These are phyloP conservation scores for Adansonia madagascariensis DNA, from an alignment of 441 rosid species.

Conservation along the genomic window DNA sequence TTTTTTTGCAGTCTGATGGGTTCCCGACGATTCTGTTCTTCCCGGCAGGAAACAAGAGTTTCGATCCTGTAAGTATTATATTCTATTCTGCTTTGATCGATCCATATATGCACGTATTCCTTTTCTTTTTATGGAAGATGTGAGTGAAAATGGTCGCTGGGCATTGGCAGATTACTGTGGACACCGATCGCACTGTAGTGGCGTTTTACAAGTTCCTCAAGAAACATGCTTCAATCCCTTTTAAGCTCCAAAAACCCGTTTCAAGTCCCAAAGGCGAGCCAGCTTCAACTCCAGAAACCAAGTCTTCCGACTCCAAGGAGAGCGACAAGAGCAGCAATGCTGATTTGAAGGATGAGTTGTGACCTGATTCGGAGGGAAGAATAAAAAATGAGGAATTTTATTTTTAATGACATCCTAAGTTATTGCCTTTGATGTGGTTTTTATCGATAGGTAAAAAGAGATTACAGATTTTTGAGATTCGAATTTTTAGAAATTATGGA, in stretches of 20 bases:
- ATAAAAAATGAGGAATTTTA: no score
- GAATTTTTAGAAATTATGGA: neutral
- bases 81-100: conserved; percentile 12
- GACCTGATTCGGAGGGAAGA: conserved; percentile 33
- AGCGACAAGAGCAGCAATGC: conserved; percentile 37
- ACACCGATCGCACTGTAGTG: conserved; percentile 88
- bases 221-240: conserved; percentile 93
- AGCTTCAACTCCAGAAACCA: conserved; percentile 27
- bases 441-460: conserved; percentile 18
- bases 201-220: conserved; percentile 88
- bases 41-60: conserved; percentile 98
- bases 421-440: conserved; percentile 19
- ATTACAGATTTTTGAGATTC: conserved; percentile 12
- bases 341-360: conserved; percentile 79
- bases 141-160: conserved; percentile 11
- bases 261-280: conserved; percentile 45
- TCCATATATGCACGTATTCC: neutral
- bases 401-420: conserved; percentile 11
- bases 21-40: conserved; percentile 94
- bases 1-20: conserved; percentile 75
- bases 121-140: neutral
- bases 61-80: conserved; percentile 74
- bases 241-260: conserved; percentile 87
- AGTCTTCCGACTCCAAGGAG: conserved; percentile 42
- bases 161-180: conserved; percentile 73